These are phyloP conservation scores for Aurifilum marmelostoma DNA, from an alignment of 2,329 filamentous ascomycete species.

Conservation along the genomic window DNA sequence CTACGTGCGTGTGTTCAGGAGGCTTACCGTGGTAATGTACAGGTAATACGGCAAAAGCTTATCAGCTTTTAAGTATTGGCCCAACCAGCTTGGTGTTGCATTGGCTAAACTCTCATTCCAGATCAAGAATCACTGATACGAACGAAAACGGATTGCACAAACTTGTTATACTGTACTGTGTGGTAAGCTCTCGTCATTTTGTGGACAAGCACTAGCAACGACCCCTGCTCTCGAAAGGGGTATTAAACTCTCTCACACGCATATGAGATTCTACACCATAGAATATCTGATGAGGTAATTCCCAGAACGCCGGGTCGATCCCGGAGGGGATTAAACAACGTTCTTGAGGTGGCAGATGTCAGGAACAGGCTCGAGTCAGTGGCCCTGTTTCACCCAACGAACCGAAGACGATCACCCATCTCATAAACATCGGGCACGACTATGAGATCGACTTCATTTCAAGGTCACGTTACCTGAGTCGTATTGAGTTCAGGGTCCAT, in stretches of 20 bases:
- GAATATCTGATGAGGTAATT: background rate
- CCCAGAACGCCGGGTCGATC: background rate
- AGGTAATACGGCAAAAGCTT: background rate
- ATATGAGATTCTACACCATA: background rate
- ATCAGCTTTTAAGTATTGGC: background rate
- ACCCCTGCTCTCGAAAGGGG: background rate
- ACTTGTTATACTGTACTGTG: background rate
- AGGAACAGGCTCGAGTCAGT: background rate
- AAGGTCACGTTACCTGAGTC: conserved; percentile 5
- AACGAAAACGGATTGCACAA: background rate
- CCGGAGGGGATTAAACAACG: background rate
- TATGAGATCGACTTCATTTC: background rate
- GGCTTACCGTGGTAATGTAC: background rate
- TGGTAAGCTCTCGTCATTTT: background rate
- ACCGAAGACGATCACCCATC: background rate
- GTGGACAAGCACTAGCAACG: background rate
- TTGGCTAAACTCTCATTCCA: background rate
- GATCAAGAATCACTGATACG: background rate
- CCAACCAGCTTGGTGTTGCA: background rate
- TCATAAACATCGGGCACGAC: background rate
- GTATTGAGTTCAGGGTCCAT: background rate
- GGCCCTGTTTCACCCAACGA: background rate
- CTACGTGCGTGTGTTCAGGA: background rate
- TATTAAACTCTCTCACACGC: background rate
- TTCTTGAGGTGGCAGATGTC: background rate